Evolutionary conservation across 2,329 filamentous ascomycete species (phyloP), one percentile per base, ranked within the genome.

Genomic region (Plenodomus biglobosus): DNA sequence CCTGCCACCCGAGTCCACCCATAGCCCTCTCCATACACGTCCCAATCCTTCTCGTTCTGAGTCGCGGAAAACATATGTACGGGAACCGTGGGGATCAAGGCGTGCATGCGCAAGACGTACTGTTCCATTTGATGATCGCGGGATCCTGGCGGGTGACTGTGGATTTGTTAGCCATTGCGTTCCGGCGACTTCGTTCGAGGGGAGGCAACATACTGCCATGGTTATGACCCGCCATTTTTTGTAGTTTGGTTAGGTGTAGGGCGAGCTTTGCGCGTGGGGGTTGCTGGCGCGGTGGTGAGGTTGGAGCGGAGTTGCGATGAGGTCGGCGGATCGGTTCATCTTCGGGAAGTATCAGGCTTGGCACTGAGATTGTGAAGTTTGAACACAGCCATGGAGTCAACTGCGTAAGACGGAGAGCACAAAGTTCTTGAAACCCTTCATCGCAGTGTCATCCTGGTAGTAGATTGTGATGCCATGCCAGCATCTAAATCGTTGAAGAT

Each of bases 61-160:
- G 32, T n/a, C 32, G 32, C 17, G 13, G 5, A 17, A 16, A 3
- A 4, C 16, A 8, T 17, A 18, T 11, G 5, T 37, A 37, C 19
- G 18, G 16, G 35, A 16, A 8, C 11, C 13, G 24, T 17, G n/a
- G 5, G 38, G 35, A 34, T 8, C 7, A 15, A 13, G 3, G 4
- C 30, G 65, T 72, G 66, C 60, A 62, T 72, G 64, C 52, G 73
- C 71, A 73, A 55, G 55, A 69, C 71, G 62, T 75, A 79, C 73
- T 73, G 69, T 71, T 73, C 75, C 79, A 82, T 78, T 78, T 77
- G 69, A 77, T 74, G 70, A 82, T 67, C 59, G 80, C 80, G 61
- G 81, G 81, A 71, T 81, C 79, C 69, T 76, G 71, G 61, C 75
- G 71, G 62, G 80, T 64, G 53, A 72, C 78, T 80, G 62, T 61